Percentiles rank a stretch among this genome's conserved stretches.
Evolutionary conservation across 345 rosid species (phyloP).

Genomic region (Brassica carinata): DNA sequence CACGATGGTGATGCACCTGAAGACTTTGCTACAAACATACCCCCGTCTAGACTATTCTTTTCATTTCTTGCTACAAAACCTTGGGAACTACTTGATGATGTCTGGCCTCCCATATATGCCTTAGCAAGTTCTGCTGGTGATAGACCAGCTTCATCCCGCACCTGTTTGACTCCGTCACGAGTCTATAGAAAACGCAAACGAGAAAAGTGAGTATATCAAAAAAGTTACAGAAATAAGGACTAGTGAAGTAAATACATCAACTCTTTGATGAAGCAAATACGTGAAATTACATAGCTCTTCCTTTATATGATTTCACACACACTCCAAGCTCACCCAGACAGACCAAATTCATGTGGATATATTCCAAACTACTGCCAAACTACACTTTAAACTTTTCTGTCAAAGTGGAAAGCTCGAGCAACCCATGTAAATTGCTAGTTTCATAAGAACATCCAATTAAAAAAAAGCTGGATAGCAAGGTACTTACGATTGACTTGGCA

Average conservation of each 20-base stretch:
- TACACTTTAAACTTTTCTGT: neutral
- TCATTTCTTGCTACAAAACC: conserved; percentile 52
- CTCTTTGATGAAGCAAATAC: conserved; percentile 7
- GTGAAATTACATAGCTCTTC: conserved; percentile 10
- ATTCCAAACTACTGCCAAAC: conserved; percentile 9
- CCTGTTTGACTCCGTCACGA: conserved; percentile 33
- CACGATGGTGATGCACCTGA: conserved; percentile 50
- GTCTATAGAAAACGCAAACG: conserved; percentile 9
- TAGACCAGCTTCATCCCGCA: conserved; percentile 53
- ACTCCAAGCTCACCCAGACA: conserved; percentile 11
- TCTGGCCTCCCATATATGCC: conserved; percentile 70
- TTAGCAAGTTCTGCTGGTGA: conserved; percentile 84
- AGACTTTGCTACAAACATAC: conserved; percentile 50
- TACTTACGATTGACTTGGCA: conserved; percentile 58
- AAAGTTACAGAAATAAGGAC: neutral
- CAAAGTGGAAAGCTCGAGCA: conserved; percentile 6
- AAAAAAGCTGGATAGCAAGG: conserved; percentile 2
- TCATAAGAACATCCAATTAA: neutral
- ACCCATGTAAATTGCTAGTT: conserved; percentile 13
- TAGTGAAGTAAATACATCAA: conserved; percentile 8
- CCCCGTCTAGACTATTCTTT: conserved; percentile 35
- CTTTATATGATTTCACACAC: conserved; percentile 19
- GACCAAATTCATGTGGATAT: neutral
- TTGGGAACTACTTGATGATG: conserved; percentile 53
- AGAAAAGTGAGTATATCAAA: neutral